Base-by-base conservation (phyloP, 805 yeast genomes). In the Blastobotrys attinorum region DNA sequence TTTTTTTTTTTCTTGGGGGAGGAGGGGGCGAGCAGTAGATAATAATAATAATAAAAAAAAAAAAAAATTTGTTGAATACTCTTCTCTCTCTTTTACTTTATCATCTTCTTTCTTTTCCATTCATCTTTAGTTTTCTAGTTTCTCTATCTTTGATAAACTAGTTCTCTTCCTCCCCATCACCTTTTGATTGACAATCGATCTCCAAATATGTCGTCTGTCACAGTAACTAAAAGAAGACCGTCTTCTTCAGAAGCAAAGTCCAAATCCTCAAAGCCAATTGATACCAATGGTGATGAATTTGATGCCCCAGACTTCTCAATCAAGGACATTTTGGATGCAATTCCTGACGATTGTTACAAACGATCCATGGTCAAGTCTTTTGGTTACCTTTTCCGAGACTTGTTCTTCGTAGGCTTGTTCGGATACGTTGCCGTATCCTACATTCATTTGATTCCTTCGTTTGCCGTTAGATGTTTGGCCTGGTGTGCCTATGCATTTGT, bases 321-420 rank as follows among this genome's bases (percentile, higher is more conserved):
- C 62, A 83, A 83, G 72, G 86, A 83, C 44, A 75, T 84, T 46
- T 66, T 85, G 47, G 68, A 70, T 41, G 82, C 79, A 33, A 85
- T 84, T 56, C 95, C 95, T 36, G 62, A 73, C 38, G 77, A 79
- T 57, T 83, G 90, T 61, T 85, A 80, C 66, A 76, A 83, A 58
- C 73, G 92, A 57, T 66, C 77, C 43, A 56, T 76, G 34, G 47
- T 62, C 21, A 62, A 65, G 43, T 79, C 88, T 6, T 65, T 82
- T 51, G 69, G 67, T 55, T 85, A 81, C 57, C 86, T 85, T 23
- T 71, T 70, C 44, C 71, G 94, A 54, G 95, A 84, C 60, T 67
- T 82, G 37, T 45, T 50, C 47, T 54, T 52, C 50, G 60, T 66
- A 37, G 64, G 66, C 43, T 54, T 72, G 22, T 62, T 76, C 44